A percentile compares a stretch with the other conserved stretches of the same genome.
Conservation (phyloP, 2,329 filamentous ascomycete genomes). For the Penicillium sumatraense region DNA sequence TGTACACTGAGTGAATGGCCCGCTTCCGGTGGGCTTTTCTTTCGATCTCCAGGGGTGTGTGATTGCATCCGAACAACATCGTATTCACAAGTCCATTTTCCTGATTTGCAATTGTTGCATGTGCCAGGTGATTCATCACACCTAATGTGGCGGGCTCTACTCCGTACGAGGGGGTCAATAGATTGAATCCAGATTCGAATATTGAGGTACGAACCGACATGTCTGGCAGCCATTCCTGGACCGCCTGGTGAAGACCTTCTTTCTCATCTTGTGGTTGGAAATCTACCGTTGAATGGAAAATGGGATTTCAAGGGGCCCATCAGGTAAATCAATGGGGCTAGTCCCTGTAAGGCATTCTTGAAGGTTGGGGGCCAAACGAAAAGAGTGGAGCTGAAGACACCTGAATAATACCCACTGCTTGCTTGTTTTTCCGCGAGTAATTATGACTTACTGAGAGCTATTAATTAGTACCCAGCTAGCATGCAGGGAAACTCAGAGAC, state of each 20-base stretch:
- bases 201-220: conserved; percentile 9
- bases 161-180: not conserved
- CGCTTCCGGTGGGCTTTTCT: too few relatives aligned
- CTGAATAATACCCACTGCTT: too few relatives aligned
- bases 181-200: not conserved
- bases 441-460: too few relatives aligned
- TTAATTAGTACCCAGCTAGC: too few relatives aligned
- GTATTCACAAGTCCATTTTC: conserved; percentile 25
- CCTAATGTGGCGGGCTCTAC: conserved; percentile 20
- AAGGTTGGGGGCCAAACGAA: not conserved
- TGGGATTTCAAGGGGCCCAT: too few relatives aligned
- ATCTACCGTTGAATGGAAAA: too few relatives aligned
- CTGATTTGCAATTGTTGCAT: conserved; percentile 14
- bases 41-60: not conserved
- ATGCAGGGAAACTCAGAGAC: too few relatives aligned
- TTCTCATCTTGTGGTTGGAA: not conserved
- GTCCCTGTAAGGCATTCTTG: too few relatives aligned
- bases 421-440: too few relatives aligned
- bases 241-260: conserved; percentile 3
- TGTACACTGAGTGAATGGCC: too few relatives aligned
- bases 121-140: conserved; percentile 20
- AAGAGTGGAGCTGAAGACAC: too few relatives aligned
- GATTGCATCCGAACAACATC: conserved; percentile 12
- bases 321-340: too few relatives aligned
- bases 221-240: conserved; percentile 9